phyloP scores from a whole-genome alignment of 2,329 filamentous ascomycete genomes.

The Aspergillus proliferans region DNA sequence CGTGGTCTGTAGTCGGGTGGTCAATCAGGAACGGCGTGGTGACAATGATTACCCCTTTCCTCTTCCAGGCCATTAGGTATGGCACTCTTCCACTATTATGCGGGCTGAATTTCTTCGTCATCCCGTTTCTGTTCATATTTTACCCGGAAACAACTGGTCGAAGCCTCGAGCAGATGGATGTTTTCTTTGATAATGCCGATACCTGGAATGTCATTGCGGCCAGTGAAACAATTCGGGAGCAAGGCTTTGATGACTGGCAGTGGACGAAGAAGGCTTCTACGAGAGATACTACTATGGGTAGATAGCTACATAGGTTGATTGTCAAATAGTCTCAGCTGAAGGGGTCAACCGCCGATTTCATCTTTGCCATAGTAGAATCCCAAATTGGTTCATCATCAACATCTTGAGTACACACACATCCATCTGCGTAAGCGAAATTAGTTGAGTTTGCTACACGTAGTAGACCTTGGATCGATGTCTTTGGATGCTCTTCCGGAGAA shows the following conservation, averaged over 20 bases:
- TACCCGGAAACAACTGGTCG: constrained; percentile 13
- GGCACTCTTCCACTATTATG: constrained; percentile 67
- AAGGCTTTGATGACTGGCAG: not conserved
- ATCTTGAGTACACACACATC: too few relatives aligned
- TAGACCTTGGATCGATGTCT: too few relatives aligned
- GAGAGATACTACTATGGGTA: not conserved
- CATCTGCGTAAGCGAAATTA: too few relatives aligned
- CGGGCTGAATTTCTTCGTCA: constrained; percentile 54
- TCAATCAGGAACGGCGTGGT: constrained; percentile 57
- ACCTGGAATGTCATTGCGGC: not conserved
- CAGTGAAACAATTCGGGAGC: not conserved
- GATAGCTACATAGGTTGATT: not conserved
- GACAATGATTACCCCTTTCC: constrained; percentile 45
- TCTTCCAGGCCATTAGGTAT: constrained; percentile 56
- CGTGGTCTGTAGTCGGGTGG: constrained; percentile 67
- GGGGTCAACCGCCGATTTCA: not conserved
- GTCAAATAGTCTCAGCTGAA: not conserved
- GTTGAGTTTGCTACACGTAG: too few relatives aligned
- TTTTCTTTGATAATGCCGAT: constrained; percentile 10
- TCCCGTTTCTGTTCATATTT: constrained; percentile 53
- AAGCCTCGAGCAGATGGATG: constrained; percentile 18
- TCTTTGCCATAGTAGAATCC: not conserved
- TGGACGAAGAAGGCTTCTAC: not conserved
- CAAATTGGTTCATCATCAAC: too few relatives aligned
- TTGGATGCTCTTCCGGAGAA: not conserved